These are phyloP conservation scores for Rubroboletus satanas DNA, from an alignment of 768 basidiomycete species.

Conservation along the genomic window DNA sequence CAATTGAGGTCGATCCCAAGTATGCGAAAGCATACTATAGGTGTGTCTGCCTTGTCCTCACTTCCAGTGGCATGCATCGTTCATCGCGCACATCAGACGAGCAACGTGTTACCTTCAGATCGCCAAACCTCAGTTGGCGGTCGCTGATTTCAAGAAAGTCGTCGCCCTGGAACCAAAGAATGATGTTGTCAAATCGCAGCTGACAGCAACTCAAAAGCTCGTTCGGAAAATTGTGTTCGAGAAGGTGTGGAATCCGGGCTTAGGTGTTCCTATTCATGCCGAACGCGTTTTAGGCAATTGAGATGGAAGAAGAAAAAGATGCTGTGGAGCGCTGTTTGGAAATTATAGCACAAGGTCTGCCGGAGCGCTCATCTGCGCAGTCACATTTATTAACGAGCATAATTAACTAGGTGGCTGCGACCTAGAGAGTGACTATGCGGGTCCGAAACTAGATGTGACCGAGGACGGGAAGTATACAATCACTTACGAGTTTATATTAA, in stretches of 20 bases:
- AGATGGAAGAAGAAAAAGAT: conserved; percentile 83
- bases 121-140: conserved; percentile 79
- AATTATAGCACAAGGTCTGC: conserved; percentile 73
- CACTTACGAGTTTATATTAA: conserved; percentile 71
- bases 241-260: conserved; percentile 48
- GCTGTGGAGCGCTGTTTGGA: conserved; percentile 71
- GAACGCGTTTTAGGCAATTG: conserved; percentile 65
- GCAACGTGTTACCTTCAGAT: conserved; percentile 90
- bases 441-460: conserved; percentile 62
- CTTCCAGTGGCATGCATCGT: background rate
- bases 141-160: conserved; percentile 85
- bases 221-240: conserved; percentile 89
- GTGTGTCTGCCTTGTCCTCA: conserved; percentile 35
- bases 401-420: conserved; percentile 64
- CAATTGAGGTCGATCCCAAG: conserved; percentile 81
- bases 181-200: conserved; percentile 70
- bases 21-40: conserved; percentile 90
- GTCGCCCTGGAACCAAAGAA: conserved; percentile 84
- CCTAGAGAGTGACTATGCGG: conserved; percentile 66
- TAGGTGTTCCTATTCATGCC: background rate
- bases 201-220: conserved; percentile 87
- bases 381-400: conserved; percentile 2
- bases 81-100: conserved; percentile 46
- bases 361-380: background rate
- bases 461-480: conserved; percentile 70